A percentile compares a stretch with the other conserved stretches of the same genome.
Evolutionary conservation across 2,329 filamentous ascomycete species (phyloP).

Genomic region (Aquanectria penicillioides): DNA sequence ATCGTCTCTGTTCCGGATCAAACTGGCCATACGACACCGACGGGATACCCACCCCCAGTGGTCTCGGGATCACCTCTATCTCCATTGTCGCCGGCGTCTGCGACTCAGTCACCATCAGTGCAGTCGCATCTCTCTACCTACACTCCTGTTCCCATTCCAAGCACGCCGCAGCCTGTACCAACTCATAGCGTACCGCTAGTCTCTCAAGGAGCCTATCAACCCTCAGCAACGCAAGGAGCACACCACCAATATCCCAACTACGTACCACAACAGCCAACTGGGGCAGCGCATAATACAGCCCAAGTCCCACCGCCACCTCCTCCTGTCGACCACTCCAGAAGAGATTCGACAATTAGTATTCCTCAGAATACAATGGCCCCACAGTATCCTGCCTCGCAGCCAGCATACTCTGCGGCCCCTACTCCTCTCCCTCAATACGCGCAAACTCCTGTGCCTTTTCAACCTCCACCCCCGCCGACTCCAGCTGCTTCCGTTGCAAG

Average conservation of each 20-base stretch:
- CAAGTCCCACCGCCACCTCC: not conserved
- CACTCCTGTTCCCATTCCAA: no score
- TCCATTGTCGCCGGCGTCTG: no score
- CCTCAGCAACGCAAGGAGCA: not conserved
- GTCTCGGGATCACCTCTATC: no score
- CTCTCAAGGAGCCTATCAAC: not conserved
- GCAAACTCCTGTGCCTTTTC: conserved; percentile 6
- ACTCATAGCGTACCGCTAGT: not conserved
- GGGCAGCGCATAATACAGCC: not conserved
- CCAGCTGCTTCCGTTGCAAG: not conserved
- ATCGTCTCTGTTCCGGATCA: no score
- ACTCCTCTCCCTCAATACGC: not conserved
- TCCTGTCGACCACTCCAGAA: not conserved
- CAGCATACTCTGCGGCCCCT: not conserved
- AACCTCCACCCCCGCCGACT: conserved; percentile 1
- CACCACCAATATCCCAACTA: conserved; percentile 9
- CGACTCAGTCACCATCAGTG: no score
- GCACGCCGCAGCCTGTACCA: no score
- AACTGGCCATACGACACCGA: no score
- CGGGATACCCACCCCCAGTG: no score
- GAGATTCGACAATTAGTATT: not conserved
- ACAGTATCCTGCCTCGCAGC: conserved; percentile 22
- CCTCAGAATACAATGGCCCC: conserved; percentile 22
- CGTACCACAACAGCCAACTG: not conserved
- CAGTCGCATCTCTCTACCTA: no score